Evolutionary conservation across 495 filamentous ascomycete species (phyloP).

Genomic region (Amphirosellinia nigrospora): DNA sequence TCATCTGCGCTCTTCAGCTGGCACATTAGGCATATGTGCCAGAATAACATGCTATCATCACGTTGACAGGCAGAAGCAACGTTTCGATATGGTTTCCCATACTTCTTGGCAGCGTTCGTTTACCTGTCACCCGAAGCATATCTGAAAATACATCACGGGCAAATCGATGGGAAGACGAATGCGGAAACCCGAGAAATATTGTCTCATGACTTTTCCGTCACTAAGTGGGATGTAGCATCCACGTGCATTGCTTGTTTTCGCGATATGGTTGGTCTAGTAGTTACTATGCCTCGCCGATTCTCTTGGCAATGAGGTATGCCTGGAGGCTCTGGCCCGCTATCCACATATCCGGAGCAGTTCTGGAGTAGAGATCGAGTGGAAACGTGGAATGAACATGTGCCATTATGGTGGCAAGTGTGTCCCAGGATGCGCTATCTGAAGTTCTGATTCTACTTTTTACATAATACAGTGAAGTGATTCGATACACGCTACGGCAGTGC

Average conservation of each 20-base stretch:
- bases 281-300: not conserved
- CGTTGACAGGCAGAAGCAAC: not conserved
- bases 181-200: not conserved
- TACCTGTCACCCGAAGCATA: too few species aligned
- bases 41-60: not conserved
- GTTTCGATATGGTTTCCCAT: not conserved
- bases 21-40: conserved; percentile 1
- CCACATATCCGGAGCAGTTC: not conserved
- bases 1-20: not conserved
- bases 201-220: not conserved
- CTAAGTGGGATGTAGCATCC: not conserved
- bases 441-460: not conserved
- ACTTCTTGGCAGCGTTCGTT: not conserved
- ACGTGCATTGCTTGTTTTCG: not conserved
- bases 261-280: not conserved
- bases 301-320: not conserved
- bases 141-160: too few species aligned
- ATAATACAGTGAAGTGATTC: not conserved
- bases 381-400: not conserved
- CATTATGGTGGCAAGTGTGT: not conserved
- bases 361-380: not conserved
- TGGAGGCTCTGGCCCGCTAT: not conserved
- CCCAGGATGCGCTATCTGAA: not conserved
- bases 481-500: not conserved
- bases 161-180: not conserved